Conservation (phyloP, 192 early-diverging fungal species). For the Coemansia javaensis region DNA sequence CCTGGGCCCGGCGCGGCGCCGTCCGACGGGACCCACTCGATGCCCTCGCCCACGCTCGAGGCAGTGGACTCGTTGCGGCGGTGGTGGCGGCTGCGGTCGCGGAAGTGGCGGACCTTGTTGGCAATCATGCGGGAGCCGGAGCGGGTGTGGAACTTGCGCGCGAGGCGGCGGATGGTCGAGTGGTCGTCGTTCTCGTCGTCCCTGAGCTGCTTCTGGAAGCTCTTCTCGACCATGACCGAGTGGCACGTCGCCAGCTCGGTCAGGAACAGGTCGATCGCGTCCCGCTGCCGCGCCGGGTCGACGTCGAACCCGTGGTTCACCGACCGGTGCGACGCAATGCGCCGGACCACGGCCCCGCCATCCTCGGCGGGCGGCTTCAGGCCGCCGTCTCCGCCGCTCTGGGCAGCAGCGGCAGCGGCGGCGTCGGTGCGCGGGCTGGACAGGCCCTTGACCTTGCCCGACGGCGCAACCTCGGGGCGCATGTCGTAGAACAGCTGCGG, state of each 20-base stretch:
- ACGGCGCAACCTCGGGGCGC: slow-evolving; percentile 41
- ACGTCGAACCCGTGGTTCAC: slow-evolving; percentile 41
- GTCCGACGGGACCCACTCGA: slow-evolving; percentile 36
- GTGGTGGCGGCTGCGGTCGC: slow-evolving; percentile 43
- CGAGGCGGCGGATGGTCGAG: slow-evolving; percentile 33
- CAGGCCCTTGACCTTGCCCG: slow-evolving; percentile 9
- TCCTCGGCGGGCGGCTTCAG: too few relatives aligned
- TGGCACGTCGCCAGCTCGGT: slow-evolving; percentile 88
- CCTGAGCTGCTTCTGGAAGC: slow-evolving; percentile 36
- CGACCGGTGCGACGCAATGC: slow-evolving; percentile 41
- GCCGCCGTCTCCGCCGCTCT: too few relatives aligned
- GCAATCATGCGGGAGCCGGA: slow-evolving; percentile 33
- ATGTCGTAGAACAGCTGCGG: slow-evolving; percentile 71
- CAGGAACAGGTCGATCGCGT: slow-evolving; percentile 62
- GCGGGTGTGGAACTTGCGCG: slow-evolving; percentile 23
- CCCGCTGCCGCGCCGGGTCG: slow-evolving; percentile 59
- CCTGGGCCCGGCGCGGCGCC: neutral
- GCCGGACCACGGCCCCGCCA: too few relatives aligned
- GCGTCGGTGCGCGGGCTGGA: neutral
- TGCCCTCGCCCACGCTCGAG: slow-evolving; percentile 25
- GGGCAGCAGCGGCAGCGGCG: neutral
- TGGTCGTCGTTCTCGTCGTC: slow-evolving; percentile 34
- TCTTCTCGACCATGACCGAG: slow-evolving; percentile 85
- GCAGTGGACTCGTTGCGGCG: slow-evolving; percentile 39
- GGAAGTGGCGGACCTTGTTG: slow-evolving; percentile 41